These are phyloP conservation scores for Paraconiothyrium sp. DNA, from an alignment of 2,329 filamentous ascomycete genomes.

Conservation along the genomic window DNA sequence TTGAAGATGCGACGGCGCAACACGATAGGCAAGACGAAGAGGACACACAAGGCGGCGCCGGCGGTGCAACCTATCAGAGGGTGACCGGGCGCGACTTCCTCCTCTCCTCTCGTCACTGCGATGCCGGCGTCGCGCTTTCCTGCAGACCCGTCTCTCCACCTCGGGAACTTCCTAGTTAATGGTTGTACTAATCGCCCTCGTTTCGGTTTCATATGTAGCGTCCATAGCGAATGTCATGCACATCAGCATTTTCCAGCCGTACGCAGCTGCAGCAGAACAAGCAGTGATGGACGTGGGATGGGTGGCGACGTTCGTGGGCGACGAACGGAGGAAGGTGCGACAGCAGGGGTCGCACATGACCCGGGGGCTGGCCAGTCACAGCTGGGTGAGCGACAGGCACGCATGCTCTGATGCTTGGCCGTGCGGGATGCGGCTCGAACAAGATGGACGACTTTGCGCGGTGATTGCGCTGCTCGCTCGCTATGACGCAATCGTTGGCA, in stretches of 20 bases:
- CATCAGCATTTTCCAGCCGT: background rate
- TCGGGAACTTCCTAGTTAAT: background rate
- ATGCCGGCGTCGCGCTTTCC: slow-evolving; percentile 1
- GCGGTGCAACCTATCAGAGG: background rate
- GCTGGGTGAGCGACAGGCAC: too few species aligned
- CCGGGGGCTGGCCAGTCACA: slow-evolving; percentile 9
- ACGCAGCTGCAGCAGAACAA: background rate
- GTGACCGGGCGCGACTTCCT: slow-evolving; percentile 2
- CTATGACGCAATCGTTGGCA: slow-evolving; percentile 11
- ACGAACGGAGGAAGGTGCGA: slow-evolving; percentile 3
- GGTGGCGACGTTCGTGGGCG: slow-evolving; percentile 14
- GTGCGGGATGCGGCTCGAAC: slow-evolving; percentile 4
- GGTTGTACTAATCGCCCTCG: background rate
- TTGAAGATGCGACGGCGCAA: slow-evolving; percentile 33
- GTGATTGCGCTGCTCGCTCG: background rate
- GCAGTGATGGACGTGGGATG: slow-evolving; percentile 8
- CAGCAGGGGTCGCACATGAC: slow-evolving; percentile 10
- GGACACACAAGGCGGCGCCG: background rate
- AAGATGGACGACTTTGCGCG: slow-evolving; percentile 1
- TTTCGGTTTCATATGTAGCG: background rate
- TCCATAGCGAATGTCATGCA: slow-evolving; percentile 4
- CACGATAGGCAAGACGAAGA: slow-evolving; percentile 20
- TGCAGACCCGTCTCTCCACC: background rate
- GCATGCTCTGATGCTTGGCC: background rate
- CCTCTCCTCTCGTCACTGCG: background rate